Percentiles rank a stretch among this genome's conserved stretches.
Evolutionary conservation across 2,329 filamentous ascomycete species (phyloP).

Genomic region (Fusarium fujikuroi): DNA sequence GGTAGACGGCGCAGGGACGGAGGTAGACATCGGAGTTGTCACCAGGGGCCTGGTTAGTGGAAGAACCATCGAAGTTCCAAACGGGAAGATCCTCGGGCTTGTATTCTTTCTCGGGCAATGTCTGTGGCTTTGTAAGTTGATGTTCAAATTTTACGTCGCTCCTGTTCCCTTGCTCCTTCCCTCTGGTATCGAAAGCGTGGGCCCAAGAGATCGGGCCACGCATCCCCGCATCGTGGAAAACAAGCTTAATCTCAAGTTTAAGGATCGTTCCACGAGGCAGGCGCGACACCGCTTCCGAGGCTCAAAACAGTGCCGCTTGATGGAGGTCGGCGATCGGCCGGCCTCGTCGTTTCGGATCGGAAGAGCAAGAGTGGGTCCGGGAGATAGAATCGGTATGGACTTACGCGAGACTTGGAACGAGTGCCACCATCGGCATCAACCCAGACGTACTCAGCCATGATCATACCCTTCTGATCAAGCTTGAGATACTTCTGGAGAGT

Average conservation of each 20-base stretch:
- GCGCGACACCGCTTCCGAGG: slow-evolving; percentile 22
- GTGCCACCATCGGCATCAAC: slow-evolving; percentile 84
- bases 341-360: slow-evolving; percentile 9
- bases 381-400: slow-evolving; percentile 50
- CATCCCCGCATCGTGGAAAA: slow-evolving; percentile 1
- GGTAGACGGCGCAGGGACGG: slow-evolving; percentile 86
- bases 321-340: slow-evolving; percentile 7
- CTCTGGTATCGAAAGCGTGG: slow-evolving; percentile 1
- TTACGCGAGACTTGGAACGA: slow-evolving; percentile 96
- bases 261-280: slow-evolving; percentile 9
- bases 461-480: slow-evolving; percentile 86
- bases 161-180: background rate
- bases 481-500: slow-evolving; percentile 86
- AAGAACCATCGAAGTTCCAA: slow-evolving; percentile 78
- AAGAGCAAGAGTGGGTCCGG: background rate
- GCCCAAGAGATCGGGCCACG: slow-evolving; percentile 10
- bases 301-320: background rate
- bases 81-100: slow-evolving; percentile 63
- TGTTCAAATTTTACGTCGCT: background rate
- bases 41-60: slow-evolving; percentile 89
- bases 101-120: slow-evolving; percentile 62
- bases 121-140: slow-evolving; percentile 49
- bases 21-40: slow-evolving; percentile 99
- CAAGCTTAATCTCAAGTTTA: slow-evolving; percentile 8
- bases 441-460: slow-evolving; percentile 98